Conservation (phyloP, 768 basidiomycete genomes). For the Exsudoporus frostii region DNA sequence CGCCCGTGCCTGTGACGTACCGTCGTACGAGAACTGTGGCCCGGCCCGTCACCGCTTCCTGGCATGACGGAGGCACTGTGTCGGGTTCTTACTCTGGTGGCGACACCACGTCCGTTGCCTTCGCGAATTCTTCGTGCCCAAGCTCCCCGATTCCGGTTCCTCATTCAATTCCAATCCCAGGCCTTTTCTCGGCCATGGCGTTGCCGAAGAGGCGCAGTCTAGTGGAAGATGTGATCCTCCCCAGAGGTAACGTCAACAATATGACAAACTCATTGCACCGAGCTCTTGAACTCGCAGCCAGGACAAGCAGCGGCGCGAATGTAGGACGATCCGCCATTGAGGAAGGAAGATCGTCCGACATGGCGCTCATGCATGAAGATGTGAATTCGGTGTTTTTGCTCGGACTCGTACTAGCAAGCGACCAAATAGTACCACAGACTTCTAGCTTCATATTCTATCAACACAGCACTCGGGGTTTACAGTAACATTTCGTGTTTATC, state of each 20-base stretch:
- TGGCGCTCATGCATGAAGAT: neutral
- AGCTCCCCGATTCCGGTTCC: constrained; percentile 8
- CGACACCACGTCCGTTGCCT: constrained; percentile 7
- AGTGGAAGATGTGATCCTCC: neutral
- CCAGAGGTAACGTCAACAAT: neutral
- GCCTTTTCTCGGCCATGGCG: neutral
- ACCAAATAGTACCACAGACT: neutral
- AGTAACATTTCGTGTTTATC: neutral
- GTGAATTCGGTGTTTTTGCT: neutral
- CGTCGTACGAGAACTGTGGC: constrained; percentile 8
- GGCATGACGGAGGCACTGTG: constrained; percentile 2
- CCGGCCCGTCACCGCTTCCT: constrained; percentile 9
- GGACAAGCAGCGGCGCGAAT: constrained; percentile 1
- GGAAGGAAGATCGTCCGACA: constrained; percentile 13
- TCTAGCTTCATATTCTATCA: neutral
- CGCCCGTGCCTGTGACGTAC: constrained; percentile 5
- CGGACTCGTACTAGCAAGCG: neutral
- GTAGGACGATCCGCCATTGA: constrained; percentile 14
- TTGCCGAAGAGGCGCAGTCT: neutral
- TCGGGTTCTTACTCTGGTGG: constrained; percentile 14
- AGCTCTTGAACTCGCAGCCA: neutral
- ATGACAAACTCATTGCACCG: neutral
- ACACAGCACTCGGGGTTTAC: neutral
- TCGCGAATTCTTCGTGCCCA: constrained; percentile 12
- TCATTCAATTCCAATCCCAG: neutral